phyloP scores from a whole-genome alignment of 2,329 filamentous ascomycete species.

The Paraphaeosphaeria sporulosa region DNA sequence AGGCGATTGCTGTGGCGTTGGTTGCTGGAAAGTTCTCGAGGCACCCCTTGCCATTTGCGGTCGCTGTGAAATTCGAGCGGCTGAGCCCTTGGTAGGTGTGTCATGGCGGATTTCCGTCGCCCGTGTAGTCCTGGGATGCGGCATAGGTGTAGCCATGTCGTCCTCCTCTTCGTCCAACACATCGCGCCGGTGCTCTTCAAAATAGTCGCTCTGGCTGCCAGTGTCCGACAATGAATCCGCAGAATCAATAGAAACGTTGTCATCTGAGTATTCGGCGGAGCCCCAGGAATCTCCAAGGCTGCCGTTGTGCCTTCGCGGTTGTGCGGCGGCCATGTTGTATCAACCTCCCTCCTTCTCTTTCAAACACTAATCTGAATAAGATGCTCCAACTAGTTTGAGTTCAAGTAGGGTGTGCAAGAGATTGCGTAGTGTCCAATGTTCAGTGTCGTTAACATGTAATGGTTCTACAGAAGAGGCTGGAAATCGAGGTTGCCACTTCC shows the following conservation, averaged over 20 bases:
- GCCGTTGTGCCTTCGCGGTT: slow-evolving; percentile 26
- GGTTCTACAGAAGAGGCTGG: slow-evolving; percentile 27
- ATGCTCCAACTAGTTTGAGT: neutral
- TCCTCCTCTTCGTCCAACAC: slow-evolving; percentile 18
- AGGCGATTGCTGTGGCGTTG: slow-evolving; percentile 28
- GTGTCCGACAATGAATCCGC: slow-evolving; percentile 29
- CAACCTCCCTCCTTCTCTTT: neutral
- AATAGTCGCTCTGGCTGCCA: slow-evolving; percentile 37
- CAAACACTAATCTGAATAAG: neutral
- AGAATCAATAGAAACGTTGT: slow-evolving; percentile 33
- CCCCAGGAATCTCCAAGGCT: slow-evolving; percentile 47
- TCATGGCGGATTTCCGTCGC: slow-evolving; percentile 18
- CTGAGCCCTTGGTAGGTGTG: slow-evolving; percentile 23
- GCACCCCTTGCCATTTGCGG: slow-evolving; percentile 5
- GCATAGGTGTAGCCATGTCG: slow-evolving; percentile 24
- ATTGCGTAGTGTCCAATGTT: neutral
- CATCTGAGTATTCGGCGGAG: slow-evolving; percentile 40
- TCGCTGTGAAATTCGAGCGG: slow-evolving; percentile 2
- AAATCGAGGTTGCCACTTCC: slow-evolving; percentile 31
- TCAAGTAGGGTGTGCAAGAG: slow-evolving; percentile 10
- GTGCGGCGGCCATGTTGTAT: slow-evolving; percentile 24
- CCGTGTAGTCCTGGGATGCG: slow-evolving; percentile 15
- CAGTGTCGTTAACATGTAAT: neutral
- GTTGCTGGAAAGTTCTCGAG: slow-evolving; percentile 20
- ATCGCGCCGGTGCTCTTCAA: slow-evolving; percentile 20